Conservation (phyloP, 352 stramenopile genomes). For the Stephanocyclus meneghinianus region DNA sequence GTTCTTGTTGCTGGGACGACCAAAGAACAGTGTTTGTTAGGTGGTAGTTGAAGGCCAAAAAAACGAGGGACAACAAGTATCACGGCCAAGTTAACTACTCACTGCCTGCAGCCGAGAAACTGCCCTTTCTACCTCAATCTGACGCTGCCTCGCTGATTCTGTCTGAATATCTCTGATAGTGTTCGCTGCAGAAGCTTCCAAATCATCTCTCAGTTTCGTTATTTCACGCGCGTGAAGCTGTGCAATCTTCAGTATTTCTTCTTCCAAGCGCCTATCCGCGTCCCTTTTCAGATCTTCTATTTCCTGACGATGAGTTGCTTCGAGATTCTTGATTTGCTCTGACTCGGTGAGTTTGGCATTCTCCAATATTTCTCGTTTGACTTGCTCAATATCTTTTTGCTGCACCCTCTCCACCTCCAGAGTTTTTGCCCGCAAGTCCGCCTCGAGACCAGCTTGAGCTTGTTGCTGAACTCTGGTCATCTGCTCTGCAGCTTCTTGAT, state of each 20-base stretch:
- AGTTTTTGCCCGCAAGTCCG: neutral
- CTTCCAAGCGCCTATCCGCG: slow-evolving; percentile 23
- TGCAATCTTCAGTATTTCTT: slow-evolving; percentile 50
- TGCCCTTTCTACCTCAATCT: slow-evolving; percentile 28
- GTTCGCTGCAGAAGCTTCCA: slow-evolving; percentile 23
- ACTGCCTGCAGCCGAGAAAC: slow-evolving; percentile 7
- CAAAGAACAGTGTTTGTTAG: neutral
- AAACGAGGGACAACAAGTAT: too few species aligned
- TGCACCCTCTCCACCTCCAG: neutral
- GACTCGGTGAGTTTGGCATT: slow-evolving; percentile 15
- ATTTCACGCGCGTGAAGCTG: slow-evolving; percentile 46
- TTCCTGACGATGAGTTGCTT: slow-evolving; percentile 1
- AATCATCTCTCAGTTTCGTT: slow-evolving; percentile 33
- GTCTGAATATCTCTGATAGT: slow-evolving; percentile 28
- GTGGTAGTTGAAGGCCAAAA: neutral
- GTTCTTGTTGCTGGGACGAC: slow-evolving; percentile 3
- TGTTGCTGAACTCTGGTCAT: neutral
- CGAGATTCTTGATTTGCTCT: slow-evolving; percentile 8
- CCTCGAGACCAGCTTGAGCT: neutral
- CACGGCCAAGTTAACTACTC: neutral
- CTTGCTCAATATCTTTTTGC: slow-evolving; percentile 7
- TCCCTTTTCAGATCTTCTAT: slow-evolving; percentile 20
- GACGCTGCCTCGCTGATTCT: slow-evolving; percentile 14
- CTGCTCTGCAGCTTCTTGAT: slow-evolving; percentile 4
- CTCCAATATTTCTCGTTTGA: slow-evolving; percentile 7